Conservation (phyloP, 2,329 filamentous ascomycete genomes). For the Aspergillus ochraceus region DNA sequence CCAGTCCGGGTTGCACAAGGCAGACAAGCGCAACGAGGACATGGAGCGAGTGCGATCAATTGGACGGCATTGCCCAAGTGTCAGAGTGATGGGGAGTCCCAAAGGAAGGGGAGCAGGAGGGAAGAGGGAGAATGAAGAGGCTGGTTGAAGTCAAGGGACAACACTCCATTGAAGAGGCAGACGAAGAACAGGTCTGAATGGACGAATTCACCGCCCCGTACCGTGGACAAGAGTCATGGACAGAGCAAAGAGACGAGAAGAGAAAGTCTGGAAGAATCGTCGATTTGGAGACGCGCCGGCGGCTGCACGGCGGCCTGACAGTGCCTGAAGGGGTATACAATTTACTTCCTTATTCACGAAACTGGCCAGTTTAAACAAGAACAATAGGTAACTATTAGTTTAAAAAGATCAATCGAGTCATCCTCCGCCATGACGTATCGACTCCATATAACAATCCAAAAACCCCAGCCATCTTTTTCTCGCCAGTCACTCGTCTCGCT, state of each 20-base stretch:
- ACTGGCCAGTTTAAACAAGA: too few relatives aligned
- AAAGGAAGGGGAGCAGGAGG: background rate
- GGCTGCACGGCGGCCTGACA: conserved; percentile 28
- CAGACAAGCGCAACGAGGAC: background rate
- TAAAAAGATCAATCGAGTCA: too few relatives aligned
- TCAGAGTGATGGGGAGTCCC: too few relatives aligned
- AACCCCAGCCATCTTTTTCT: too few relatives aligned
- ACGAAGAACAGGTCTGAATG: background rate
- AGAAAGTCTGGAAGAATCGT: background rate
- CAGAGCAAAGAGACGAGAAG: background rate
- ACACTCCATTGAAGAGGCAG: background rate
- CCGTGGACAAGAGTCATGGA: too few relatives aligned
- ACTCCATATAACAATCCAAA: too few relatives aligned
- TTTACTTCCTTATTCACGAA: too few relatives aligned
- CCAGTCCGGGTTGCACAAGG: background rate
- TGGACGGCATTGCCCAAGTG: background rate
- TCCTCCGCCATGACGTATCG: too few relatives aligned
- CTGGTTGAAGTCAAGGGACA: background rate
- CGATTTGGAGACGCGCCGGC: background rate
- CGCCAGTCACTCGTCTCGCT: too few relatives aligned
- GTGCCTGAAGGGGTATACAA: conserved; percentile 17
- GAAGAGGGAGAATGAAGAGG: background rate
- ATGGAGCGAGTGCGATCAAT: background rate
- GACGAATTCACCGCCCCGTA: background rate
- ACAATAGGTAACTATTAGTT: too few relatives aligned